Base-by-base conservation (phyloP, 345 rosid genomes). In the Syzygium aqueum region DNA sequence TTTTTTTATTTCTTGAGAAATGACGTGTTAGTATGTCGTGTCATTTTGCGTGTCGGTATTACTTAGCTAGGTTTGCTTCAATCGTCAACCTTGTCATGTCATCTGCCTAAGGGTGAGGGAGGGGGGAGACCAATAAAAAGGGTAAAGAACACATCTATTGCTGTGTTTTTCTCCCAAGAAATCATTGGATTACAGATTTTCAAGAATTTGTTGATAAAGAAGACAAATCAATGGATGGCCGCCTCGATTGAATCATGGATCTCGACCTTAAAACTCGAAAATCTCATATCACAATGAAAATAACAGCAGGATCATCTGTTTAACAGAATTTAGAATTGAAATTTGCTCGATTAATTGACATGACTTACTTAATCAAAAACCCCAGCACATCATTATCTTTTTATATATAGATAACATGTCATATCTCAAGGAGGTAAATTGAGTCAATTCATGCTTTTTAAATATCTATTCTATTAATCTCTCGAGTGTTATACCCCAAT, bases 231-330 rank as follows among this genome's bases (percentile, higher is more conserved):
- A 56, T 23, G 61, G n/a, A 5, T 56, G 0, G 63, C 2, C 10
- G 14, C 61, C n/a, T 23, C 2, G 0, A 23, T 56, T 10, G n/a
- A 56, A 9, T 23, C 0, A 10, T 23, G n/a, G 0, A 56, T 1
- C 61, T 56, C 61, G 23, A 54, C 27, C 59, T 54, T 8, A 54
- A 22, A 5, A 56, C n/a, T 2, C 1, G n/a, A 56, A 1, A 56
- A 56, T 23, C 0, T 56, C 5, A 56, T 56, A 56, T 23, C 61
- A 56, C 61, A 23, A 56, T 56, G 2, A 56, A 56, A 56, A 56
- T 9, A 23, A 53, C 57, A 54, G 10, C 0, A 23, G 2, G n/a
- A 27, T 56, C 23, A 23, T 23, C 2, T 0, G 0, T 56, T 56
- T 56, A 10, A 23, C 25, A 56, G 2, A 56, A 56, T 56, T 0